These are phyloP conservation scores for Sclerotinia borealis DNA, from an alignment of 2,329 filamentous ascomycete species.

Conservation along the genomic window DNA sequence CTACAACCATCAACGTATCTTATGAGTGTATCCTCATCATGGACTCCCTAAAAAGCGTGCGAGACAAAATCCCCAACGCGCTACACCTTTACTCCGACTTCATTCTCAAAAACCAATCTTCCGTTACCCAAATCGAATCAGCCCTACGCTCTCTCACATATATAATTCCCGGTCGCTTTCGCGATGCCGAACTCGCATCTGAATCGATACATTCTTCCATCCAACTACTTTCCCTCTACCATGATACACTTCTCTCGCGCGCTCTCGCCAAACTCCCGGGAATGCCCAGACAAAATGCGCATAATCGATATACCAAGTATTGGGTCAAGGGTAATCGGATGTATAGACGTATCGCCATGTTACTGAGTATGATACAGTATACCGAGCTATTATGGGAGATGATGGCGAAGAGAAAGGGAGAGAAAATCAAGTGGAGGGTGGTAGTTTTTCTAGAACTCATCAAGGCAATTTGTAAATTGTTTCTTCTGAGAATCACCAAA, in stretches of 20 bases:
- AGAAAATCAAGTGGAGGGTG: constrained; percentile 79
- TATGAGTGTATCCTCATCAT: constrained; percentile 5
- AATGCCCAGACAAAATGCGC: constrained; percentile 43
- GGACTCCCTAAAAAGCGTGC: constrained; percentile 16
- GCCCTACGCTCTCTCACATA: constrained; percentile 89
- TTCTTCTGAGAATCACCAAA: constrained; percentile 77
- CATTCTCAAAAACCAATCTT: constrained; percentile 88
- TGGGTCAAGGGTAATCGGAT: constrained; percentile 58
- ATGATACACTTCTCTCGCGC: constrained; percentile 76
- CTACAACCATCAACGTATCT: neutral
- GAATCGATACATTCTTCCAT: constrained; percentile 87
- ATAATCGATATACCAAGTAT: constrained; percentile 61
- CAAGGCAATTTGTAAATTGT: constrained; percentile 77
- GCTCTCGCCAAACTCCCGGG: constrained; percentile 53
- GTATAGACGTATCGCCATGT: constrained; percentile 75
- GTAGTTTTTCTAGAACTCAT: constrained; percentile 78
- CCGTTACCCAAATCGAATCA: constrained; percentile 92
- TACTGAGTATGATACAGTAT: constrained; percentile 87
- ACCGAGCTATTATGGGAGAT: constrained; percentile 97
- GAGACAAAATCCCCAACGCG: constrained; percentile 35
- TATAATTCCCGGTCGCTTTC: constrained; percentile 85
- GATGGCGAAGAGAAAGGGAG: constrained; percentile 80
- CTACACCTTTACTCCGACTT: constrained; percentile 75
- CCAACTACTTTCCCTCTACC: constrained; percentile 85
- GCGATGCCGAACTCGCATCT: constrained; percentile 90